phyloP scores from a whole-genome alignment of 345 rosid species.

The Brassica cretica region DNA sequence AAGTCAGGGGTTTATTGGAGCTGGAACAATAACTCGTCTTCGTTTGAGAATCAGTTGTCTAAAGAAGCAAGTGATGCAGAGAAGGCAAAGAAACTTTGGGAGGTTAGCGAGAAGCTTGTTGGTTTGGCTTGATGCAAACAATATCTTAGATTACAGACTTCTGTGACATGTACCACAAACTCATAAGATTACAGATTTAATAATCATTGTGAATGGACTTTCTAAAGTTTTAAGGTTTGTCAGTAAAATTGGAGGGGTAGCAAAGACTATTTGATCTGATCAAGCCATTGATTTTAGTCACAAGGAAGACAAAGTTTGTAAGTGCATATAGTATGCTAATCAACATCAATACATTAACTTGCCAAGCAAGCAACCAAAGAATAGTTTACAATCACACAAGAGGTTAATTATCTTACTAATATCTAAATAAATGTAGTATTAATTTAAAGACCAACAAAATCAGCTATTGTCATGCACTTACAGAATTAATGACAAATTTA shows the following conservation, averaged over 20 bases:
- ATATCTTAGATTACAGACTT: background rate
- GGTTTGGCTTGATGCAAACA: conserved; percentile 34
- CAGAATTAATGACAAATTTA: too few species aligned
- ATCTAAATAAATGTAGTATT: too few species aligned
- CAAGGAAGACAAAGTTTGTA: background rate
- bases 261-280: background rate
- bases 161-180: background rate
- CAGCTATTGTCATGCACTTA: too few species aligned
- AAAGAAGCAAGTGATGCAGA: conserved; percentile 87
- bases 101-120: conserved; percentile 47
- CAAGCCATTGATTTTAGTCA: background rate
- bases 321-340: background rate
- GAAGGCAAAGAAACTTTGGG: conserved; percentile 60
- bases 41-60: conserved; percentile 86
- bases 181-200: background rate
- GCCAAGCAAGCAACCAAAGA: background rate
- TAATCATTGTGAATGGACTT: background rate
- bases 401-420: background rate
- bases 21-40: conserved; percentile 87
- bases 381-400: background rate
- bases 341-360: background rate
- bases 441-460: too few species aligned
- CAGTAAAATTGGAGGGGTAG: background rate
- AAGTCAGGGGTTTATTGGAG: conserved; percentile 96
- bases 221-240: background rate